phyloP scores from a whole-genome alignment of 352 stramenopile species.

The Phytophthora boehmeriae region DNA sequence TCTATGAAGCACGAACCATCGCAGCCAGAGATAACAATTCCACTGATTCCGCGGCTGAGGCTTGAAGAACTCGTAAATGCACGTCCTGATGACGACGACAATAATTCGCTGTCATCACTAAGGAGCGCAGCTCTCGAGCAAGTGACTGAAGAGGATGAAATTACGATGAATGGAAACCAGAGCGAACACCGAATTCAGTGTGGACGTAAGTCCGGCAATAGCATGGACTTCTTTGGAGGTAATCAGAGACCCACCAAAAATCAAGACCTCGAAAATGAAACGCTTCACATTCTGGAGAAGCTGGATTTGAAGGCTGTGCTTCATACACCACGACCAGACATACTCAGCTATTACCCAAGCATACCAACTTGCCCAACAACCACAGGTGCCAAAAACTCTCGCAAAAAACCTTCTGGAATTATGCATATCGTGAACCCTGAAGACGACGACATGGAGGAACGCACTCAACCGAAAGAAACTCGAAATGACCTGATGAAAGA shows the following conservation, averaged over 20 bases:
- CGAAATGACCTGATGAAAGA: constrained; percentile 4
- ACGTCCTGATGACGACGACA: constrained; percentile 27
- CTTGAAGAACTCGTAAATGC: constrained; percentile 56
- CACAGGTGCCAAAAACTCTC: not conserved
- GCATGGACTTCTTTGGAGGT: constrained; percentile 3
- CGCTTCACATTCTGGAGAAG: constrained; percentile 60
- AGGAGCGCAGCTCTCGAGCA: constrained; percentile 22
- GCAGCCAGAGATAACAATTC: constrained; percentile 11
- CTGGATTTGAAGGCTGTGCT: constrained; percentile 70
- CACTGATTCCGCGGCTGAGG: constrained; percentile 46
- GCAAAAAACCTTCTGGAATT: not conserved
- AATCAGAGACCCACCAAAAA: constrained; percentile 19
- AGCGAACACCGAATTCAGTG: constrained; percentile 9
- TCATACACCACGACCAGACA: constrained; percentile 60
- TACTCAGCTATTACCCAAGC: constrained; percentile 47
- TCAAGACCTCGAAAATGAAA: constrained; percentile 46
- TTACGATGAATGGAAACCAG: constrained; percentile 23
- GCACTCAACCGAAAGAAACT: not conserved
- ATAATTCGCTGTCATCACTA: constrained; percentile 12
- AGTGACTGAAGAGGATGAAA: constrained; percentile 28
- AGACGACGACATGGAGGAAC: not conserved
- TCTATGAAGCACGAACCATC: constrained; percentile 10
- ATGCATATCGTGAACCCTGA: not conserved
- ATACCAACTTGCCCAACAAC: constrained; percentile 1
- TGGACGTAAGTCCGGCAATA: constrained; percentile 9